Base-by-base conservation (phyloP, 306 rosid species). In the Cicer chorassanicum region DNA sequence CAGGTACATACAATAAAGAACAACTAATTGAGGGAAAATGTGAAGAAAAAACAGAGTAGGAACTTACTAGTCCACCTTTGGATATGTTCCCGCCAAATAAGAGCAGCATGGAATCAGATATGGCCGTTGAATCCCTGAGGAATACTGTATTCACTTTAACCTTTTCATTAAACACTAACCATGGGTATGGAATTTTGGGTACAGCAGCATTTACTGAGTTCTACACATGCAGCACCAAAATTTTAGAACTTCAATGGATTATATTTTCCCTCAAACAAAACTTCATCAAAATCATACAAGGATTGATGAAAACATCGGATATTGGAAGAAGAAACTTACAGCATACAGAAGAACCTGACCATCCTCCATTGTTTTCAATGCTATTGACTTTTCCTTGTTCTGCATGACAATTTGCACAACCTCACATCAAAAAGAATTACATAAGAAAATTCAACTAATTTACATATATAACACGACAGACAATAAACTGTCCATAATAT, bases 341-440 rank as follows among this genome's bases (percentile, higher is more conserved):
- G 88, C 84, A 82, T 90, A 80, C 40, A 95, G 86, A 82, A 92
- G 96, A 87, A 95, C 98, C 87, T 76, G 99, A 55, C 99, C 99
- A 71, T 95, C 99, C 93, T 95, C 97, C 98, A 95, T 92, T 24
- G 99, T 88, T 83, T 95, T 95, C 79, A 95, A 85, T 8, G 96
- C 75, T 78, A 86, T 85, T 68, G 99, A 92, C 87, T 90, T 95
- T 54, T 88, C 98, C 49, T 86, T 95, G 83, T 89, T 90, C 99
- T 95, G 97, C 83, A 84, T 9, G 50, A 81, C 62, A 81, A 81
- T 43, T 66, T 53, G 76, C 9, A 70, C n/a, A 12, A 45, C 55
- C 75, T 62, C 80, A 42, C 43, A 41, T 77, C 46, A 77, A 73
- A 66, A 64, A 53, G 24, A 72, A 64, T 42, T 34, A 50, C 40